Percentiles rank a stretch among this genome's conserved stretches.
Conservation (phyloP, 2,329 filamentous ascomycete species). For the Xylariaceae sp. region DNA sequence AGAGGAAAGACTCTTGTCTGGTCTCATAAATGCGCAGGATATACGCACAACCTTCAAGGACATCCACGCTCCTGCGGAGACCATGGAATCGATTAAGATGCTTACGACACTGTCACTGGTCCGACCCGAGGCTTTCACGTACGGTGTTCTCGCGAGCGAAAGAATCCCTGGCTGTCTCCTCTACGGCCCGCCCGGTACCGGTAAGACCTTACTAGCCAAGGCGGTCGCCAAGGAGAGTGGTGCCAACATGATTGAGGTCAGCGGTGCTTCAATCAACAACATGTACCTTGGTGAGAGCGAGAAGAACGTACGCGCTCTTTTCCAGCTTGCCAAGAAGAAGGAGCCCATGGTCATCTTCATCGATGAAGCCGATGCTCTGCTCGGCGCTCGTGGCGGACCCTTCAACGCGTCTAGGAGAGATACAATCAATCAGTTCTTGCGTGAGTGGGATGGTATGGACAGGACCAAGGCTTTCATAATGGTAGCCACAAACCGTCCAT, state of each 20-base stretch:
- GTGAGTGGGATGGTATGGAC: constrained; percentile 90
- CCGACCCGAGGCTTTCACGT: constrained; percentile 90
- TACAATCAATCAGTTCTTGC: constrained; percentile 92
- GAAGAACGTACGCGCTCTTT: constrained; percentile 91
- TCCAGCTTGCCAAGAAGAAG: constrained; percentile 84
- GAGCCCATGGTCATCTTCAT: constrained; percentile 93
- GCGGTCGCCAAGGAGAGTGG: constrained; percentile 64
- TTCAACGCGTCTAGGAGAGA: constrained; percentile 73
- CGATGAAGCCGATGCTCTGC: constrained; percentile 90
- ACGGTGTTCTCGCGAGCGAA: constrained; percentile 86
- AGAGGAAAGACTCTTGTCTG: constrained; percentile 75
- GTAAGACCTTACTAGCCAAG: constrained; percentile 65
- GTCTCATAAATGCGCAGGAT: constrained; percentile 74
- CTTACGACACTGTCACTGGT: constrained; percentile 82
- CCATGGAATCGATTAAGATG: constrained; percentile 80
- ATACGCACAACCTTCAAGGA: constrained; percentile 84
- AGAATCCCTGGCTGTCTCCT: constrained; percentile 84
- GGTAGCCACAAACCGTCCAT: constrained; percentile 94
- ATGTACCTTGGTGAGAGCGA: constrained; percentile 96
- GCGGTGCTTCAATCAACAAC: constrained; percentile 85
- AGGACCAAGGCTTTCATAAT: constrained; percentile 89
- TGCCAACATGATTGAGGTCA: constrained; percentile 77
- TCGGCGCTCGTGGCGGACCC: constrained; percentile 67
- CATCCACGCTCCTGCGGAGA: constrained; percentile 76
- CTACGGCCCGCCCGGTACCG: constrained; percentile 81